Conservation (phyloP, 2,329 filamentous ascomycete genomes). For the Cercospora berteroae region DNA sequence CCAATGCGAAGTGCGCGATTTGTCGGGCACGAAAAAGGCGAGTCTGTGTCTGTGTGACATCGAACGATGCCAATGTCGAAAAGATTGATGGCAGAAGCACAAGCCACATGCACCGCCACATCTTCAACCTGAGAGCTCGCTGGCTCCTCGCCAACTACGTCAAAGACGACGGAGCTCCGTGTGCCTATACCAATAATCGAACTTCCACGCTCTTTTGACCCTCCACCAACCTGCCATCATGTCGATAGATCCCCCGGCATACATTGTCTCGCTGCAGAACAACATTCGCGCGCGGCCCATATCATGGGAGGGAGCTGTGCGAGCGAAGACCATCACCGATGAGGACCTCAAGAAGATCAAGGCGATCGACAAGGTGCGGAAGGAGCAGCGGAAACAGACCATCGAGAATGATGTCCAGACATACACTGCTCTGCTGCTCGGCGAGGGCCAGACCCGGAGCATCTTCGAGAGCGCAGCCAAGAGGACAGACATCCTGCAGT, state of each 20-base stretch:
- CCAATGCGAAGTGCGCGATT: neutral
- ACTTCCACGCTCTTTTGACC: neutral
- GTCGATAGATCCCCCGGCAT: conserved; percentile 89
- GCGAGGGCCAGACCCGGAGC: conserved; percentile 59
- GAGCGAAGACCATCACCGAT: conserved; percentile 90
- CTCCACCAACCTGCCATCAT: conserved; percentile 49
- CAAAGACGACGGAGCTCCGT: conserved; percentile 1
- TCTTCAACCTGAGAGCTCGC: neutral
- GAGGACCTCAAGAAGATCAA: conserved; percentile 93
- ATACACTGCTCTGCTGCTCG: conserved; percentile 78
- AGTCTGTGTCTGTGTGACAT: neutral
- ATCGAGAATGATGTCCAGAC: conserved; percentile 77
- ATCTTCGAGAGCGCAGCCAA: conserved; percentile 83
- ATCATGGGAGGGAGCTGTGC: conserved; percentile 94
- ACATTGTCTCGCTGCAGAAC: conserved; percentile 84
- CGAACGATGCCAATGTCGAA: neutral
- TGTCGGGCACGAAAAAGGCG: neutral
- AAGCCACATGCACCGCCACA: neutral
- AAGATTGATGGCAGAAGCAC: neutral
- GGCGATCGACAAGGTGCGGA: conserved; percentile 92
- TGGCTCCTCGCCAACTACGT: conserved; percentile 1
- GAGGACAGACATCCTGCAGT: conserved; percentile 88
- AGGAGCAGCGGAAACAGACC: conserved; percentile 80
- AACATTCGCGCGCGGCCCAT: conserved; percentile 96
- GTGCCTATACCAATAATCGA: neutral